A percentile compares a stretch with the other conserved stretches of the same genome.
Conservation (phyloP, 1,139 yeast species). For the Taiozyma sp. region DNA sequence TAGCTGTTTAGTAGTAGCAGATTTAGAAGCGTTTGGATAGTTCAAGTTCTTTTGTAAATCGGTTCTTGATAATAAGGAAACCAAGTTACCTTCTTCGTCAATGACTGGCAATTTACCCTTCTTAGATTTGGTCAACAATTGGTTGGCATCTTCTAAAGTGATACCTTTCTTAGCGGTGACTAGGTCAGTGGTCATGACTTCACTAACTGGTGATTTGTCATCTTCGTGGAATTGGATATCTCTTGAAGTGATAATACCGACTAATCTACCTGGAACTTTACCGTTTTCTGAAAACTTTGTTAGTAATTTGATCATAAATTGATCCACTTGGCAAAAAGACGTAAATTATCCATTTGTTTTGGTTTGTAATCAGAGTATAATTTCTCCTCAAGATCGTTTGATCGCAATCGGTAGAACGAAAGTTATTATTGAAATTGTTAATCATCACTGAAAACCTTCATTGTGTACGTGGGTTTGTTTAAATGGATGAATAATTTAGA, state of each 20-base stretch:
- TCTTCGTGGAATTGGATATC: conserved; percentile 94
- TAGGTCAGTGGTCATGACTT: conserved; percentile 87
- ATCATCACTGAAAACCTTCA: conserved; percentile 51
- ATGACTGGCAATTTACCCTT: conserved; percentile 97
- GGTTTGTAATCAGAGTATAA: conserved; percentile 15
- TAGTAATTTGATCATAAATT: conserved; percentile 12
- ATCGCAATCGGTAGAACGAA: conserved; percentile 99
- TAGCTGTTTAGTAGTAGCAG: conserved; percentile 88
- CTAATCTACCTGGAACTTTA: conserved; percentile 78
- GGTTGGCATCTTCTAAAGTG: conserved; percentile 81
- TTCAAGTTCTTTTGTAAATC: conserved; percentile 94
- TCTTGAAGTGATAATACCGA: conserved; percentile 96
- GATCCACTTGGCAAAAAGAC: not conserved
- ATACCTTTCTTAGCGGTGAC: conserved; percentile 83
- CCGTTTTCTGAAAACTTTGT: conserved; percentile 60
- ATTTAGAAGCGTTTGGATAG: conserved; percentile 93
- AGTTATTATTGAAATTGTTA: conserved; percentile 59
- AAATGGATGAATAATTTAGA: not conserved
- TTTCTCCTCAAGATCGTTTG: conserved; percentile 96
- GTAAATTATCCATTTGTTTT: not conserved
- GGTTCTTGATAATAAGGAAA: conserved; percentile 88
- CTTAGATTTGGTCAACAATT: conserved; percentile 84
- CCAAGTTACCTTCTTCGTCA: conserved; percentile 70
- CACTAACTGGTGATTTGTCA: conserved; percentile 54
- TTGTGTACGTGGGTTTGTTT: not conserved